Percentiles rank a stretch among this genome's conserved stretches.
These are phyloP conservation scores for Liquidambar formosana DNA, from an alignment of 164 flowering plant genomes.

Conservation along the genomic window DNA sequence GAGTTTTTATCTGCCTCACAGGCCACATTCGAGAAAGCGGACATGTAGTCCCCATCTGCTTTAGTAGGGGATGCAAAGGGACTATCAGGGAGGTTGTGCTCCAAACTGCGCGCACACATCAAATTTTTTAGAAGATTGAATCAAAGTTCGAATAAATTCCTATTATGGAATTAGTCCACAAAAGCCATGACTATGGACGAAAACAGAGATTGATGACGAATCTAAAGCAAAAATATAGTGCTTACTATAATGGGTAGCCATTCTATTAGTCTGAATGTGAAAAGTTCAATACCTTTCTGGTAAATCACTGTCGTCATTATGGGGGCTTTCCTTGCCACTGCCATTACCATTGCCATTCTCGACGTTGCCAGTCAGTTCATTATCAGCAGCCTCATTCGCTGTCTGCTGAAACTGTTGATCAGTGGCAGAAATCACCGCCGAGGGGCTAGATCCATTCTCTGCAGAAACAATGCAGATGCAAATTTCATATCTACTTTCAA, in stretches of 20 bases:
- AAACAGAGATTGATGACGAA: neutral
- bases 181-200: neutral
- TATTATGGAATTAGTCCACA: neutral
- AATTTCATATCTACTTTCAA: neutral
- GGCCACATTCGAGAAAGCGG: slow-evolving; percentile 32
- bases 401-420: slow-evolving; percentile 10
- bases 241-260: neutral
- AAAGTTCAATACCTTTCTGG: slow-evolving; percentile 41
- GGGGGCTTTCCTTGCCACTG: slow-evolving; percentile 26
- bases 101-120: slow-evolving; percentile 40
- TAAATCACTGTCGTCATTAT: slow-evolving; percentile 27
- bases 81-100: slow-evolving; percentile 87
- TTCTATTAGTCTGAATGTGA: neutral
- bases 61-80: slow-evolving; percentile 83
- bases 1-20: slow-evolving; percentile 25
- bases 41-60: slow-evolving; percentile 25
- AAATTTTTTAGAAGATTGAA: neutral
- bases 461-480: slow-evolving; percentile 2
- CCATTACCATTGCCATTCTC: slow-evolving; percentile 19
- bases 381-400: slow-evolving; percentile 14
- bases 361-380: slow-evolving; percentile 16
- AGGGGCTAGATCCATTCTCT: slow-evolving; percentile 25
- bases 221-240: neutral
- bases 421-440: slow-evolving; percentile 3
- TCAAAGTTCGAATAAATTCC: neutral